Base-by-base conservation (phyloP, 257 asterid species). In the Eucommia ulmoides region DNA sequence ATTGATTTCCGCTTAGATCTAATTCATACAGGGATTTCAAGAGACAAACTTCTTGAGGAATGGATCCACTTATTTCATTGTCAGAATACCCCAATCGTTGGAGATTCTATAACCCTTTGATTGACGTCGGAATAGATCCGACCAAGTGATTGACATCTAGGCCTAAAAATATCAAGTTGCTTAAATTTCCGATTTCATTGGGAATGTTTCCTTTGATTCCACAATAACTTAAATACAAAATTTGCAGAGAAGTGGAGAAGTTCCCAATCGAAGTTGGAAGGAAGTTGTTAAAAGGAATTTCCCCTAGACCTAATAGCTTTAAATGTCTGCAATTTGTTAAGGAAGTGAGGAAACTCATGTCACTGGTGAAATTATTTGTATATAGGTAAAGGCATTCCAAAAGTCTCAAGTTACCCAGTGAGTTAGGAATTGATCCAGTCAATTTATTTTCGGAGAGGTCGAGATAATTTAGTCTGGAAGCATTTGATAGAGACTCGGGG, bases 291-390 rank as follows among this genome's bases (percentile, higher is more conserved):
- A 65, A 22, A 25, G 62, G 62, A 52, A 58, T 53, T 3, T n/a
- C 17, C 25, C 20, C 11, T 12, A 67, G 14, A 41, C 22, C 7
- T 42, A 72, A 17, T 3, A 6, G 1, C 22, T 41, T 47, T 19
- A 72, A 55, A 17, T 46, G 21, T 41, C 48, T 55, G 45, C 78
- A 67, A 2, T 63, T 72, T 24, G 68, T 42, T 58, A 72, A 61
- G 20, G 75, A 62, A 22, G 45, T 29, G n/a, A 67, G 10, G 35
- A 64, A 64, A 47, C 51, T 64, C 72, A 60, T 35, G 5, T 59
- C 71, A 15, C 26, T 56, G 33, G 56, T 55, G 22, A 65, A 65
- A 19, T 25, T 44, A 50, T 58, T 65, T 2, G 19, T 33, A 14
- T 22, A 50, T 47, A 60, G 41, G 50, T 41, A 19, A 58, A 62